Percentiles rank a stretch among this genome's conserved stretches.
These are phyloP conservation scores for Lecanicillium sp. DNA, from an alignment of 2,329 filamentous ascomycete genomes.

Conservation along the genomic window DNA sequence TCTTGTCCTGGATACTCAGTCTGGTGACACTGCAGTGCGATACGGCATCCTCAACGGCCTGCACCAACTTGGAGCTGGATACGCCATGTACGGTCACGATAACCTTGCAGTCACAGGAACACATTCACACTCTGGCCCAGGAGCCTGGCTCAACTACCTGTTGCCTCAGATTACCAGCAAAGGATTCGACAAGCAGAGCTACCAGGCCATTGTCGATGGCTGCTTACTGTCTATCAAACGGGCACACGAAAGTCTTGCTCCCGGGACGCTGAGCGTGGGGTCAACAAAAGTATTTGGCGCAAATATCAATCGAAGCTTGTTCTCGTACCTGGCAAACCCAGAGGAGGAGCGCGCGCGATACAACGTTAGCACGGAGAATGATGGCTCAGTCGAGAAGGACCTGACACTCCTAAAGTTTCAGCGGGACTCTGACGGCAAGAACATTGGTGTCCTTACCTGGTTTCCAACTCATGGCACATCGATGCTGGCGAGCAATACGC, in stretches of 20 bases:
- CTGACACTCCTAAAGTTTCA: slow-evolving; percentile 72
- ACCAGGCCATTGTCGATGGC: slow-evolving; percentile 79
- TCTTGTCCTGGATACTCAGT: slow-evolving; percentile 75
- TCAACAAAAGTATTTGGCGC: slow-evolving; percentile 53
- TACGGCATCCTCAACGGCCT: slow-evolving; percentile 74
- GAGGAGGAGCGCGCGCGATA: slow-evolving; percentile 63
- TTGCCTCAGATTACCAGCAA: slow-evolving; percentile 81
- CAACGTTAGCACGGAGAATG: slow-evolving; percentile 25
- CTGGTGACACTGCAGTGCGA: slow-evolving; percentile 78
- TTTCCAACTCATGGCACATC: slow-evolving; percentile 88
- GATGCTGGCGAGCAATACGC: slow-evolving; percentile 81
- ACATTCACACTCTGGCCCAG: slow-evolving; percentile 83
- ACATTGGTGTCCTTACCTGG: slow-evolving; percentile 78
- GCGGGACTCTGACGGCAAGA: slow-evolving; percentile 60
- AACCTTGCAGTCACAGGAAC: slow-evolving; percentile 88
- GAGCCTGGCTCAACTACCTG: slow-evolving; percentile 87
- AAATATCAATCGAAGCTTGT: slow-evolving; percentile 79
- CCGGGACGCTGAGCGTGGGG: slow-evolving; percentile 61
- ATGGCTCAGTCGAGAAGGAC: slow-evolving; percentile 57
- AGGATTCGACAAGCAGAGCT: slow-evolving; percentile 79
- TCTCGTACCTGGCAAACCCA: slow-evolving; percentile 77
- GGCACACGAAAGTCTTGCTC: slow-evolving; percentile 52
- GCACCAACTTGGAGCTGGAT: slow-evolving; percentile 58
- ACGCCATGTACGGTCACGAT: slow-evolving; percentile 59
- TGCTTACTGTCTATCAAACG: slow-evolving; percentile 69